phyloP scores from a whole-genome alignment of 768 basidiomycete species.

The Leccinum imitatum region DNA sequence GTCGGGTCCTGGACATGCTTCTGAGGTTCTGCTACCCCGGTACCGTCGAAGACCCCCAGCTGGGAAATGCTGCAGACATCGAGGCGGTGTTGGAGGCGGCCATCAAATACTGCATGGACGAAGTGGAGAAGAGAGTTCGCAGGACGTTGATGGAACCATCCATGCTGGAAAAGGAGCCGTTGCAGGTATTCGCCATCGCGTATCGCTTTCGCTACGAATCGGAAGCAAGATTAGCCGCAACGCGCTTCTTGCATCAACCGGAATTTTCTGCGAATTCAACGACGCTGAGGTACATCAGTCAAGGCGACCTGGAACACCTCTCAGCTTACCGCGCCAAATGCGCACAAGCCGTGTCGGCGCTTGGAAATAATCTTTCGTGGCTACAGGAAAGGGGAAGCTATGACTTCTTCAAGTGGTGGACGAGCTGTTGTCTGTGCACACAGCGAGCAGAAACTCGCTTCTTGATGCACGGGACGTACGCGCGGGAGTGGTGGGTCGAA shows the following conservation, averaged over 20 bases:
- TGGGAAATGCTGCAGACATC: conserved; percentile 17
- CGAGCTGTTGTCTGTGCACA: conserved; percentile 24
- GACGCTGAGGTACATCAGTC: conserved; percentile 6
- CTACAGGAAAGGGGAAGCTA: conserved; percentile 23
- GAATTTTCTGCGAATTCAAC: conserved; percentile 2
- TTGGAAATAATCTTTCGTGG: conserved; percentile 25
- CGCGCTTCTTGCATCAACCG: conserved; percentile 22
- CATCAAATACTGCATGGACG: conserved; percentile 33
- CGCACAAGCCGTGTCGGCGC: conserved; percentile 16
- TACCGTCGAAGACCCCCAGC: conserved; percentile 23
- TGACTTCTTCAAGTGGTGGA: conserved; percentile 31
- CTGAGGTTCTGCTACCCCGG: conserved; percentile 38
- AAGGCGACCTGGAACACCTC: conserved; percentile 16
- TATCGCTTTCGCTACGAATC: conserved; percentile 28
- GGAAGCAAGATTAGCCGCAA: conserved; percentile 34
- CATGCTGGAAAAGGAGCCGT: conserved; percentile 29
- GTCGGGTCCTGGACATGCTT: conserved; percentile 28
- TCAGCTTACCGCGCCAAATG: conserved; percentile 22
- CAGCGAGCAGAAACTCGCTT: conserved; percentile 25
- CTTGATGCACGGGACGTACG: conserved; percentile 26
- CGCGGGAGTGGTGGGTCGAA: conserved; percentile 33
- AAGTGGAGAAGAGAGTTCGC: conserved; percentile 25
- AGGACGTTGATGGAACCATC: conserved; percentile 24
- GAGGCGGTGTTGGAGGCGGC: conserved; percentile 29
- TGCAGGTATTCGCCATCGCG: conserved; percentile 37